Evolutionary conservation across 1,284 basidiomycete species (phyloP).

Genomic region (Salmacisia buchloeana): DNA sequence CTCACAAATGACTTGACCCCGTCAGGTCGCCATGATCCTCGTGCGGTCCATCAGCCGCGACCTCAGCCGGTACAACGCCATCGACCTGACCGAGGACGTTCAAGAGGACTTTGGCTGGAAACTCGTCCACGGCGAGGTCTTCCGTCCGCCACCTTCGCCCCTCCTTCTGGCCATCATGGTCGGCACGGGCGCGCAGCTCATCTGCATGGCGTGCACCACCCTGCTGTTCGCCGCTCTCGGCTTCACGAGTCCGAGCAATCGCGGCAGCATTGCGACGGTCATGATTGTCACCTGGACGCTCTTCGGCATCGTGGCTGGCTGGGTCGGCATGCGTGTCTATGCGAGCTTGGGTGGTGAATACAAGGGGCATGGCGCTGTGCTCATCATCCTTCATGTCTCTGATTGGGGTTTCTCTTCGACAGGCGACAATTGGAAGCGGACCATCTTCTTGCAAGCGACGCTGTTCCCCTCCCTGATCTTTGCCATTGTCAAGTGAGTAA

Average conservation of each 20-base stretch:
- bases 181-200: slow-evolving; percentile 84
- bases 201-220: slow-evolving; percentile 81
- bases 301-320: slow-evolving; percentile 86
- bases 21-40: slow-evolving; percentile 87
- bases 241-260: slow-evolving; percentile 92
- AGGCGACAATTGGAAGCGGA: slow-evolving; percentile 61
- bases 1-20: no score
- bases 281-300: slow-evolving; percentile 95
- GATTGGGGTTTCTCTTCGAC: background rate
- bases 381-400: background rate
- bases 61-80: slow-evolving; percentile 91
- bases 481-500: slow-evolving; percentile 22
- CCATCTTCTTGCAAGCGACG: slow-evolving; percentile 79
- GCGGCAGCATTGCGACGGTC: slow-evolving; percentile 87
- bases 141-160: slow-evolving; percentile 69
- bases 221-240: slow-evolving; percentile 95
- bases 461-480: slow-evolving; percentile 72
- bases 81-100: slow-evolving; percentile 88
- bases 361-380: background rate
- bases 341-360: slow-evolving; percentile 73
- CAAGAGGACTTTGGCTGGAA: slow-evolving; percentile 99
- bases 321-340: slow-evolving; percentile 78
- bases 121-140: slow-evolving; percentile 90
- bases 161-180: slow-evolving; percentile 77
- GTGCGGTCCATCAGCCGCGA: slow-evolving; percentile 80